These are phyloP conservation scores for Cercospora citrullina DNA, from an alignment of 2,329 filamentous ascomycete genomes.

Conservation along the genomic window DNA sequence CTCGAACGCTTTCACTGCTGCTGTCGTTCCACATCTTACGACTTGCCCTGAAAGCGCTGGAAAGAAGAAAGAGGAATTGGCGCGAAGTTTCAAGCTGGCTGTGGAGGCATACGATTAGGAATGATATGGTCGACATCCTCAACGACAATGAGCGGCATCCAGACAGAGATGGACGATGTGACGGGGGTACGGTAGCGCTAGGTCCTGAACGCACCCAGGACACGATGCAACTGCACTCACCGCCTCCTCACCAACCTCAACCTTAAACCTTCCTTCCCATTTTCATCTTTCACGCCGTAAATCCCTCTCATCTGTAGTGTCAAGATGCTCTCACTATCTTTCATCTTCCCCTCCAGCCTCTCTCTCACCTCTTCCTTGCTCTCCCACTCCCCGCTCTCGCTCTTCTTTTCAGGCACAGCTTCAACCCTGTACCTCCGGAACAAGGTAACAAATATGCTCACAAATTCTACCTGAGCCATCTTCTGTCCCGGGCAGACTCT, in stretches of 20 bases:
- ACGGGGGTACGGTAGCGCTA: no score
- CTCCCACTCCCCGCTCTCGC: constrained; percentile 18
- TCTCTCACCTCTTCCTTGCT: constrained; percentile 18
- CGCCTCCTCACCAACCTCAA: constrained; percentile 22
- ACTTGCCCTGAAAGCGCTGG: neutral
- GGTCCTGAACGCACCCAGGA: no score
- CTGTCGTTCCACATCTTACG: neutral
- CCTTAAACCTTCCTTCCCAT: constrained; percentile 16
- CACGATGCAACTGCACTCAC: neutral
- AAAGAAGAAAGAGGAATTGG: neutral
- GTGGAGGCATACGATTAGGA: neutral
- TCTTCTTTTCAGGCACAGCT: constrained; percentile 23
- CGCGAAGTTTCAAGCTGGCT: neutral
- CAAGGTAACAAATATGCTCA: constrained; percentile 47
- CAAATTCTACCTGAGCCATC: constrained; percentile 59
- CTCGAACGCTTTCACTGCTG: neutral
- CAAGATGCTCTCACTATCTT: constrained; percentile 29
- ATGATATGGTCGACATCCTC: neutral
- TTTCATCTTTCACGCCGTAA: constrained; percentile 25
- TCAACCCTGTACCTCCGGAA: constrained; percentile 29
- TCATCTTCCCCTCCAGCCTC: constrained; percentile 30
- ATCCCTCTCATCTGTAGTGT: constrained; percentile 35
- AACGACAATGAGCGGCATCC: neutral
- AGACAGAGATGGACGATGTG: neutral
- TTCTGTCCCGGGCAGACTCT: constrained; percentile 56